A percentile compares a stretch with the other conserved stretches of the same genome.
These are phyloP conservation scores for Nemania serpens DNA, from an alignment of 2,329 filamentous ascomycete species.

Conservation along the genomic window DNA sequence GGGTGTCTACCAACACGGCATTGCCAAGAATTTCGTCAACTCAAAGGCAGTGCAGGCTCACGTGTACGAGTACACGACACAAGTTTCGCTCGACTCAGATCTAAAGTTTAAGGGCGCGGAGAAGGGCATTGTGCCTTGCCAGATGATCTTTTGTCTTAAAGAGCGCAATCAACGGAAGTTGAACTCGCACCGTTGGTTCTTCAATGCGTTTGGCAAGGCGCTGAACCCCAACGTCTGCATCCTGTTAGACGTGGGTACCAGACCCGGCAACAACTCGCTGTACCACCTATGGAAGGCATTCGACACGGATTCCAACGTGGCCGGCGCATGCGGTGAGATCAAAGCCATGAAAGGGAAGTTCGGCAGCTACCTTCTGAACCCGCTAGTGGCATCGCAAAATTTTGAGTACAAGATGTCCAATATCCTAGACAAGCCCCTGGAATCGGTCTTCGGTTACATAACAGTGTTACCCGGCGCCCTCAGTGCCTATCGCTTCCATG, in stretches of 20 bases:
- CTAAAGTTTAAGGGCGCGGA: conserved; percentile 99
- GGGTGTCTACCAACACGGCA: conserved; percentile 97
- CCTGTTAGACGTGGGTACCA: conserved; percentile 92
- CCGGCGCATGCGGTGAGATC: conserved; percentile 96
- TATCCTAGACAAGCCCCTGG: conserved; percentile 95
- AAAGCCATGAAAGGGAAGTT: conserved; percentile 91
- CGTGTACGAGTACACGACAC: conserved; percentile 98
- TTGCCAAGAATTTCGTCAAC: conserved; percentile 98
- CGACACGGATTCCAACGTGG: conserved; percentile 95
- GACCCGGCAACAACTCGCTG: conserved; percentile 84
- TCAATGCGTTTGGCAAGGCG: conserved; percentile 93
- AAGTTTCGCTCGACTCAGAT: conserved; percentile 92
- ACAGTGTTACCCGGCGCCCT: conserved; percentile 95
- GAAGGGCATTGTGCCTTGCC: conserved; percentile 96
- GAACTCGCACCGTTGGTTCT: conserved; percentile 99
- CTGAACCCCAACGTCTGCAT: conserved; percentile 97
- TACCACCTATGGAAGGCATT: conserved; percentile 99
- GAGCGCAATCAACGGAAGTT: conserved; percentile 98
- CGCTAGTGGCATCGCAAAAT: conserved; percentile 93
- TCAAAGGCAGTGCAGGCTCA: conserved; percentile 93
- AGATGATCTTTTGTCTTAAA: conserved; percentile 98
- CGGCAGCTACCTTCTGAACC: conserved; percentile 89
- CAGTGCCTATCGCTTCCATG: conserved; percentile 95
- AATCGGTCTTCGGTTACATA: conserved; percentile 98
- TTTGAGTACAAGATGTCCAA: conserved; percentile 99